phyloP scores from a whole-genome alignment of 306 rosid species.

The Corylus americana region DNA sequence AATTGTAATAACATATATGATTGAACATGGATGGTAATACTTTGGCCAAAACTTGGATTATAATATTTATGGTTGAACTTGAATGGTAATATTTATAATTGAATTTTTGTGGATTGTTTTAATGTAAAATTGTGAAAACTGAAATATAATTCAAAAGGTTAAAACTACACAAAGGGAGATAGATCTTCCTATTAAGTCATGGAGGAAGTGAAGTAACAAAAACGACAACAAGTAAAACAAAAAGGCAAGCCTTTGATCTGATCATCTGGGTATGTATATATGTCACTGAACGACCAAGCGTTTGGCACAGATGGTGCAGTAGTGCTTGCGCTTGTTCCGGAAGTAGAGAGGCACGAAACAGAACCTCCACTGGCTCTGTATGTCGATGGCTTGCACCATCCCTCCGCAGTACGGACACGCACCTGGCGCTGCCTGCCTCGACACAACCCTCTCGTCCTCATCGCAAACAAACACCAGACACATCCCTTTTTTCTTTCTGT shows the following conservation, averaged over 20 bases:
- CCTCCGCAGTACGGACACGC: slow-evolving; percentile 84
- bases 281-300: slow-evolving; percentile 39
- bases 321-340: slow-evolving; percentile 61
- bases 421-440: slow-evolving; percentile 75
- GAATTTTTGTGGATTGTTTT: too few relatives aligned
- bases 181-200: too few relatives aligned
- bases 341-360: slow-evolving; percentile 67
- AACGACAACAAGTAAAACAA: not conserved
- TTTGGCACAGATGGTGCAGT: slow-evolving; percentile 58
- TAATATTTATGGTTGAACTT: too few relatives aligned
- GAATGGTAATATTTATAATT: too few relatives aligned
- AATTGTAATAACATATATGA: too few relatives aligned
- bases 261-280: too few relatives aligned
- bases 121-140: too few relatives aligned
- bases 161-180: too few relatives aligned
- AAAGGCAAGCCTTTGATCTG: not conserved
- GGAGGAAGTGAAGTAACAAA: too few relatives aligned
- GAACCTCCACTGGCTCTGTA: slow-evolving; percentile 61
- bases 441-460: slow-evolving; percentile 59
- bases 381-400: slow-evolving; percentile 67
- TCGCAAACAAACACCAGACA: slow-evolving; percentile 90
- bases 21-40: too few relatives aligned
- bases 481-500: slow-evolving; percentile 32
- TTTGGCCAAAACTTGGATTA: too few relatives aligned
- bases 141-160: too few relatives aligned